These are phyloP conservation scores for Coemansia asiatica DNA, from an alignment of 192 early-diverging fungal species.

Conservation along the genomic window DNA sequence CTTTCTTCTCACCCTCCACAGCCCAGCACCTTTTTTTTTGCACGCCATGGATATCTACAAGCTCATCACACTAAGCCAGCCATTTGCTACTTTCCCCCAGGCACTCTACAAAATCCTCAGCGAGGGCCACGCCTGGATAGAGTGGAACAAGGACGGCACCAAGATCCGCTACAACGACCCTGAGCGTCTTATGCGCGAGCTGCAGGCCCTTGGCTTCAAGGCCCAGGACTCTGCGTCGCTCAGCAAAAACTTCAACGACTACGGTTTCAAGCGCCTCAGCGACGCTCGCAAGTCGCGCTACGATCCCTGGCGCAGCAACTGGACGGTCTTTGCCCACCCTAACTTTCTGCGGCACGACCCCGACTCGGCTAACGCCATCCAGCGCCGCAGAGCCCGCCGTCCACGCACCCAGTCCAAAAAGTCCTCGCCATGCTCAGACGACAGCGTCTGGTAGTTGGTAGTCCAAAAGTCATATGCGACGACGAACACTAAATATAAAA, in stretches of 20 bases:
- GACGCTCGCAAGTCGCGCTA: conserved; percentile 53
- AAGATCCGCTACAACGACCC: conserved; percentile 52
- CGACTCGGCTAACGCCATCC: conserved; percentile 28
- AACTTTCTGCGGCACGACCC: conserved; percentile 26
- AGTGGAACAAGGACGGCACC: conserved; percentile 50
- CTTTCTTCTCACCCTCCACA: background rate
- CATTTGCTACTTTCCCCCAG: conserved; percentile 48
- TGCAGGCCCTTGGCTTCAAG: conserved; percentile 51
- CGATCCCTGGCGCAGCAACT: conserved; percentile 34
- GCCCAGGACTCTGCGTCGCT: conserved; percentile 53
- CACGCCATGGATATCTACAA: conserved; percentile 44
- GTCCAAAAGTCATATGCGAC: no score
- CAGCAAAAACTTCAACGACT: conserved; percentile 55
- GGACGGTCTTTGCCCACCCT: conserved; percentile 47
- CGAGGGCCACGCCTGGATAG: conserved; percentile 46
- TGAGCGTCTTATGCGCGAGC: conserved; percentile 49
- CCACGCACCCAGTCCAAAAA: conserved; percentile 34
- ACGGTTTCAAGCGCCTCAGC: conserved; percentile 48
- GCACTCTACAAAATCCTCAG: conserved; percentile 44
- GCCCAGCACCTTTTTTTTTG: conserved; percentile 1
- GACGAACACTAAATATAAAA: no score
- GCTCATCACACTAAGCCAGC: conserved; percentile 42
- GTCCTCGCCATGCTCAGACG: conserved; percentile 36
- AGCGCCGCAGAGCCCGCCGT: conserved; percentile 41
- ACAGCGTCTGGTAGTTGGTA: conserved; percentile 32